phyloP scores from a whole-genome alignment of 345 rosid species.

The Acer yangbiense region DNA sequence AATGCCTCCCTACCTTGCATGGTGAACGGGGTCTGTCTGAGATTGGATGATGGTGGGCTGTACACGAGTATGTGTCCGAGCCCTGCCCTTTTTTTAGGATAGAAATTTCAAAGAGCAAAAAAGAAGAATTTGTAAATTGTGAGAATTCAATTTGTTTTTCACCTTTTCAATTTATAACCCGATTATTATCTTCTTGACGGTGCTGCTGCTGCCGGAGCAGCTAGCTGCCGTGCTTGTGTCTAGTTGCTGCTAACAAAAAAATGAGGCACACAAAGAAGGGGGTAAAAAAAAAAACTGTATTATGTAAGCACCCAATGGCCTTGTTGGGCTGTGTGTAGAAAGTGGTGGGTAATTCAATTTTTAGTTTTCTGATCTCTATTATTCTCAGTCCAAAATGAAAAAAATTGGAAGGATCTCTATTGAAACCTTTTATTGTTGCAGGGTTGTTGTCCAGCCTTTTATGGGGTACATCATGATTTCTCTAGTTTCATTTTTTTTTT shows the following conservation, averaged over 20 bases:
- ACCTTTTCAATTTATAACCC: constrained; percentile 24
- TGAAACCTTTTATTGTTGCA: background rate
- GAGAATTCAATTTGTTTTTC: constrained; percentile 27
- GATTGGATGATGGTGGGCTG: constrained; percentile 20
- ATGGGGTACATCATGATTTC: too few species aligned
- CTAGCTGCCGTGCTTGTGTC: constrained; percentile 14
- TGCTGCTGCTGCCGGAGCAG: constrained; percentile 18
- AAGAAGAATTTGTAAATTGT: constrained; percentile 50
- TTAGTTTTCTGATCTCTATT: constrained; percentile 9
- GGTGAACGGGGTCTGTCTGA: constrained; percentile 21
- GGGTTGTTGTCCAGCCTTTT: too few species aligned
- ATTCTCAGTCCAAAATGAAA: background rate
- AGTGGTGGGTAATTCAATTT: constrained; percentile 15
- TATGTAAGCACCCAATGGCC: constrained; percentile 7
- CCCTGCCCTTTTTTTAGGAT: constrained; percentile 29
- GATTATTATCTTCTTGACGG: constrained; percentile 21
- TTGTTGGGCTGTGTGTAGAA: constrained; percentile 23
- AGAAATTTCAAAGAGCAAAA: constrained; percentile 41
- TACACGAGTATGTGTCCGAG: constrained; percentile 5
- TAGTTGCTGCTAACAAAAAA: constrained; percentile 28
- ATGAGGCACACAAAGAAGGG: constrained; percentile 16
- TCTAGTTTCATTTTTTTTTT: too few species aligned
- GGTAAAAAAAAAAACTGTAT: constrained; percentile 3
- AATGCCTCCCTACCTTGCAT: background rate
- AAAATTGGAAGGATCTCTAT: background rate